phyloP scores from a whole-genome alignment of 345 rosid genomes.

The Citrus hindsii region DNA sequence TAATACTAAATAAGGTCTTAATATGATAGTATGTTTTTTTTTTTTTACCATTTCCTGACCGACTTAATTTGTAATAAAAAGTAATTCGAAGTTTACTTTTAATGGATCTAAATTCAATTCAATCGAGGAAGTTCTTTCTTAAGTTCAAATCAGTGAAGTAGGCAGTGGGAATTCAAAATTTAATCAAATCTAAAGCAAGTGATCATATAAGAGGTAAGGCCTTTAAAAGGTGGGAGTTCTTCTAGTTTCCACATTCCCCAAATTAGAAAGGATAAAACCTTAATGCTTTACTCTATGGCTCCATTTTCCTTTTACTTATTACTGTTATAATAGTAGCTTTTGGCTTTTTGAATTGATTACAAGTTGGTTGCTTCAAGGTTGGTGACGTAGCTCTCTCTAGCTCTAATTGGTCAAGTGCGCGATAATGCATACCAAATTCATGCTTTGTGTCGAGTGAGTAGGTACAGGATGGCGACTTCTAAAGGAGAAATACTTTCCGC shows the following conservation, averaged over 20 bases:
- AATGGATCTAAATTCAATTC: neutral
- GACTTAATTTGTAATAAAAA: no score
- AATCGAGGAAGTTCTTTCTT: neutral
- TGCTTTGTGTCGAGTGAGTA: constrained; percentile 9
- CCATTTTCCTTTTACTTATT: neutral
- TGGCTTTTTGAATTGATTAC: neutral
- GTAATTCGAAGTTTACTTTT: neutral
- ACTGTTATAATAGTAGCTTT: neutral
- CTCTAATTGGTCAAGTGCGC: constrained; percentile 14
- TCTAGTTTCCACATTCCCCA: neutral
- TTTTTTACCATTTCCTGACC: no score
- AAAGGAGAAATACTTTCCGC: constrained; percentile 2
- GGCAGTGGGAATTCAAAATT: neutral
- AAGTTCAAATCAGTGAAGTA: neutral
- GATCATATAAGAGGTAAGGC: neutral
- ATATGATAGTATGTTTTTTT: no score
- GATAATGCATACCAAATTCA: constrained; percentile 9
- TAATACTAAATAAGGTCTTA: no score
- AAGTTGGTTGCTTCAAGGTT: constrained; percentile 16
- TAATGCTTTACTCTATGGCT: neutral
- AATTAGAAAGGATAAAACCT: neutral
- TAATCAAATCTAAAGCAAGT: neutral
- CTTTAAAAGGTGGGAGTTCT: neutral
- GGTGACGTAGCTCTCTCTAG: constrained; percentile 18
- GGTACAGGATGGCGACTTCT: constrained; percentile 21